Percentiles rank a stretch among this genome's conserved stretches.
Conservation (phyloP, 768 basidiomycete species). For the Phanerochaete sordida region DNA sequence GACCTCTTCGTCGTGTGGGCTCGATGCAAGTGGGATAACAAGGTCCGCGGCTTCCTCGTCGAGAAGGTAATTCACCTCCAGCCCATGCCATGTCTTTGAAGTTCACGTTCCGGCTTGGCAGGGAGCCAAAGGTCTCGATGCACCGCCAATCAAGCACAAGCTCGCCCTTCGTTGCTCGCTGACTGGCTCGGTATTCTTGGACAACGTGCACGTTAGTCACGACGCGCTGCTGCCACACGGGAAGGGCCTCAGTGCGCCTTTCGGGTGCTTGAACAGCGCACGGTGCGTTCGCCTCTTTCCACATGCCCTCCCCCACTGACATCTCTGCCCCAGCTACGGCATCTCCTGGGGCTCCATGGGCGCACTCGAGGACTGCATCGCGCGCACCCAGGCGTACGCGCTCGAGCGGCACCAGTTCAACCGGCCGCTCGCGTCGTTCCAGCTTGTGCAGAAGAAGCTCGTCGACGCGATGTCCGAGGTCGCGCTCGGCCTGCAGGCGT, state of each 20-base stretch:
- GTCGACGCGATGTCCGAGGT: conserved; percentile 90
- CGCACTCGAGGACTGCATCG: conserved; percentile 87
- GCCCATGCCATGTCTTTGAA: background rate
- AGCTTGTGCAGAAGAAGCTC: conserved; percentile 97
- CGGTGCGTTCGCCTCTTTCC: conserved; percentile 34
- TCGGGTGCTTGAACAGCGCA: conserved; percentile 91
- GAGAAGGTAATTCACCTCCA: conserved; percentile 62
- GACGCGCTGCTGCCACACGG: conserved; percentile 76
- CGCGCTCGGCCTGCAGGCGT: conserved; percentile 72
- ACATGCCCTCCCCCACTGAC: background rate
- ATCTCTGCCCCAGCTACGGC: conserved; percentile 51
- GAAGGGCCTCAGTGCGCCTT: conserved; percentile 77
- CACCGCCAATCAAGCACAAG: conserved; percentile 91
- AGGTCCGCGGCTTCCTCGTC: conserved; percentile 84
- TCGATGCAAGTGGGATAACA: conserved; percentile 89
- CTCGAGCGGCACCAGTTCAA: conserved; percentile 89
- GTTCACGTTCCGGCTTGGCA: conserved; percentile 25
- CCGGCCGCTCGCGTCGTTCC: conserved; percentile 89
- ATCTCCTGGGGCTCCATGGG: conserved; percentile 98
- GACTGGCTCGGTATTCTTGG: conserved; percentile 90
- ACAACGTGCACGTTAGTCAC: conserved; percentile 74
- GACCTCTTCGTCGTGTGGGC: conserved; percentile 96
- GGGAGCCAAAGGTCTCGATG: conserved; percentile 78
- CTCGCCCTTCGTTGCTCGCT: conserved; percentile 82
- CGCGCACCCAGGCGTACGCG: conserved; percentile 75